Base-by-base conservation (phyloP, 768 basidiomycete genomes). In the Atractiella rhizophila region DNA sequence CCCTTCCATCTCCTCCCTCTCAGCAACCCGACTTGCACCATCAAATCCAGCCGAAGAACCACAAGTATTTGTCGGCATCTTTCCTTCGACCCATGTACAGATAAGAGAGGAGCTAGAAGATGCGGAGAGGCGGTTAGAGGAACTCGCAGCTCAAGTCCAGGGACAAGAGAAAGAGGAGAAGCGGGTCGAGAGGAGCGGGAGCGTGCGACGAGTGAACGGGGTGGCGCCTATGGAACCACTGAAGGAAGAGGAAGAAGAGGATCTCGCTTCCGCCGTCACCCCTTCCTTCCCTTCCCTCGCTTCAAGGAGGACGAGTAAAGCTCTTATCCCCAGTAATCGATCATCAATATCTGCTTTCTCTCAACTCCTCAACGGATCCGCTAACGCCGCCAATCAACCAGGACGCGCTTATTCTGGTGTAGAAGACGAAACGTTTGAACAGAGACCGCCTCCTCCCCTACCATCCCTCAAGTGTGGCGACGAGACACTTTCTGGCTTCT, bases 391-490 rank as follows among this genome's bases (percentile, higher is more conserved):
- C n/a, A n/a, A n/a, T n/a, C 28, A 16, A 21, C 19, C 12, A 6
- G 9, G 18, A 43, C 15, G 20, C 4, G 25, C 28, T 39, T 19
- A 20, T 35, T 37, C 43, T 4, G 31, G 42, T 1, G 28, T 28
- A 24, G 23, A 54, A 67, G 50, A 79, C 8, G n/a, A n/a, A n/a
- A n/a, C n/a, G n/a, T n/a, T n/a, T n/a, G n/a, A n/a, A n/a, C n/a
- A n/a, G n/a, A 52, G 82, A 55, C 76, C 74, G 2, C 63, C 76
- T 5, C 83, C 82, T 8, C 85, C 82, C 3, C 70, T 91, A 32
- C 88, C 88, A 5, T 80, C 77, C n/a, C 68, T 94, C 35, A 86
- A 85, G 48, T 80, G 82, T 9, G 82, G 81, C 28, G 88, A 91
- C 55, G 86, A 94, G 51, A 96, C 88, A 2, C 66, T 69, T 4